Evolutionary conservation across 441 rosid species (phyloP).

Genomic region (Metrosideros polymorpha): DNA sequence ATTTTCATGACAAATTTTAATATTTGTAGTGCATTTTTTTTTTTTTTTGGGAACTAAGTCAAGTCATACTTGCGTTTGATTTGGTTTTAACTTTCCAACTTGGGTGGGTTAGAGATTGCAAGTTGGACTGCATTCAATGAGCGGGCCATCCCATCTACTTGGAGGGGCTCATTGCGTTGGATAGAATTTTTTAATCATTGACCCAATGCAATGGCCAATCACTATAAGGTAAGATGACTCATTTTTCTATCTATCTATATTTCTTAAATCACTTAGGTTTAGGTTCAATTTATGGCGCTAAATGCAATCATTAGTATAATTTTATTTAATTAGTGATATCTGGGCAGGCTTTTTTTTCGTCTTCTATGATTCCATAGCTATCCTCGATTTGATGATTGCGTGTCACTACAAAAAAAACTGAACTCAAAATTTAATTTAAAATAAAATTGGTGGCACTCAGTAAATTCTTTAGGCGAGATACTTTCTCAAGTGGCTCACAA

Average conservation of each 20-base stretch:
- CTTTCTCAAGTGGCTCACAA: neutral
- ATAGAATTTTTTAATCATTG: neutral
- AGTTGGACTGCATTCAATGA: no score
- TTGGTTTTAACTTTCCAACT: no score
- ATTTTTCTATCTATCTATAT: neutral
- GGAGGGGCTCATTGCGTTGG: neutral
- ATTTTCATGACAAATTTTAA: no score
- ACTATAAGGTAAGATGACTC: neutral
- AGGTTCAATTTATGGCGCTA: no score
- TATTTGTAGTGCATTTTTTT: no score
- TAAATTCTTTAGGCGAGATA: neutral
- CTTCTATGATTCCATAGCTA: neutral
- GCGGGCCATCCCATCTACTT: neutral
- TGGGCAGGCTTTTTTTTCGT: fast-evolving
- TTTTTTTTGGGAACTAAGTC: no score
- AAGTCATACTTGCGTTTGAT: no score
- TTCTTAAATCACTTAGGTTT: neutral
- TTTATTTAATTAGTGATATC: neutral
- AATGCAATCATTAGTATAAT: neutral
- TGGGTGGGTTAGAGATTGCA: no score
- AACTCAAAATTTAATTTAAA: no score
- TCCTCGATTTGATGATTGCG: fast-evolving
- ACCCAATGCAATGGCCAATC: neutral
- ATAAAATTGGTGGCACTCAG: neutral
- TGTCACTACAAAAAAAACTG: fast-evolving